These are phyloP conservation scores for Sugiyamaella floridensis DNA, from an alignment of 805 yeast species.

Conservation along the genomic window DNA sequence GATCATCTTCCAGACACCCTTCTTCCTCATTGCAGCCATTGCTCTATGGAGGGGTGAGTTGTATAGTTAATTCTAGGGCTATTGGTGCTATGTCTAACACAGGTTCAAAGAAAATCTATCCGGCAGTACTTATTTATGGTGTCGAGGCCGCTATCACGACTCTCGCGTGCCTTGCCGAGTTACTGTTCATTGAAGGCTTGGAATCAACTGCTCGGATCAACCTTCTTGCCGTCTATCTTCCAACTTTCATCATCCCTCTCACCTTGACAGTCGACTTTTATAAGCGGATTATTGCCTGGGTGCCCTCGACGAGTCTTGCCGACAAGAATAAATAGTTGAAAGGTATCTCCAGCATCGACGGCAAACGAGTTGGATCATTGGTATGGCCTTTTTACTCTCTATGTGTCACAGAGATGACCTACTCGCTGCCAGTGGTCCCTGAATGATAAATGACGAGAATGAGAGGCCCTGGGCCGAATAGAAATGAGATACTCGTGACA, in stretches of 20 bases:
- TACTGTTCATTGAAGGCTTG: slow-evolving; percentile 32
- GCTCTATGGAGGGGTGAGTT: slow-evolving; percentile 31
- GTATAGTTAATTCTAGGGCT: slow-evolving; percentile 4
- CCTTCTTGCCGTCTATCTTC: slow-evolving; percentile 51
- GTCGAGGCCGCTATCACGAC: slow-evolving; percentile 81
- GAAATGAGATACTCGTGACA: slow-evolving; percentile 5
- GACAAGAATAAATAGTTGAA: neutral
- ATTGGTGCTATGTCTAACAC: slow-evolving; percentile 10
- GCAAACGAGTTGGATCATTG: too few species aligned
- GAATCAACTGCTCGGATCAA: slow-evolving; percentile 33
- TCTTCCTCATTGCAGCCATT: slow-evolving; percentile 54
- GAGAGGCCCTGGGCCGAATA: slow-evolving; percentile 5
- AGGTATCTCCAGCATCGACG: too few species aligned
- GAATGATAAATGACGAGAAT: slow-evolving; percentile 1
- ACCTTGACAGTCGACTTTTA: slow-evolving; percentile 44
- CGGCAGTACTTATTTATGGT: slow-evolving; percentile 58
- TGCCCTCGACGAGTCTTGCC: neutral
- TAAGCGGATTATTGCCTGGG: slow-evolving; percentile 17
- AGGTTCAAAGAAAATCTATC: slow-evolving; percentile 24
- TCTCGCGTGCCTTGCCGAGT: slow-evolving; percentile 48
- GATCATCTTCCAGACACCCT: slow-evolving; percentile 68
- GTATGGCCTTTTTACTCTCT: neutral
- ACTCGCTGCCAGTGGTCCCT: slow-evolving; percentile 1
- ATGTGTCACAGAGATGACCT: neutral
- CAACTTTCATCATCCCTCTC: slow-evolving; percentile 65